Percentiles rank a stretch among this genome's conserved stretches.
Conservation (phyloP, 441 rosid species). For the Theobroma grandiflorum region DNA sequence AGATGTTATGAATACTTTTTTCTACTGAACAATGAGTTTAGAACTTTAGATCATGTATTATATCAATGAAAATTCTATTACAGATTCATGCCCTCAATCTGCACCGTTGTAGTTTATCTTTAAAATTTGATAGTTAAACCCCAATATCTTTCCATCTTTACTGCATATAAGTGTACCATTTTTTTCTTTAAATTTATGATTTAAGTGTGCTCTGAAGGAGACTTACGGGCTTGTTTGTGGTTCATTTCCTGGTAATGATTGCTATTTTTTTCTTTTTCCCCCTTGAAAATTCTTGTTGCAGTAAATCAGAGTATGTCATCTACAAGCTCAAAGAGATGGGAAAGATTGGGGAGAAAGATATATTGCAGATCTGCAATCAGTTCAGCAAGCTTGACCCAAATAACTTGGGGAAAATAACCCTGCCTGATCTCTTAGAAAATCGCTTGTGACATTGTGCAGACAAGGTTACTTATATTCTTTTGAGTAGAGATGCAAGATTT, state of each 20-base stretch:
- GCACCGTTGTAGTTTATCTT: not conserved
- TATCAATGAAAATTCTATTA: not conserved
- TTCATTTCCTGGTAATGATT: not conserved
- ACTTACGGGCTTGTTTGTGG: not conserved
- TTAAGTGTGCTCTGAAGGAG: not conserved
- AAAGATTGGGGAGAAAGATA: slow-evolving; percentile 79
- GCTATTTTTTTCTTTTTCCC: not conserved
- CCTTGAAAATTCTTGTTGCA: slow-evolving; percentile 35
- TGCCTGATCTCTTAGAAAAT: slow-evolving; percentile 70
- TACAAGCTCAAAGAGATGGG: slow-evolving; percentile 97
- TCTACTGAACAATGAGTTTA: not conserved
- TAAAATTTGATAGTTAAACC: not conserved
- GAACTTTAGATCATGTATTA: not conserved
- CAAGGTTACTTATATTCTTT: slow-evolving; percentile 5
- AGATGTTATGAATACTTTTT: not conserved
- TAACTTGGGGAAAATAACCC: slow-evolving; percentile 84
- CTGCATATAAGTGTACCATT: not conserved
- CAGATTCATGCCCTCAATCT: not conserved
- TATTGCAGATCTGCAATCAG: slow-evolving; percentile 70
- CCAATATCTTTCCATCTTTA: not conserved
- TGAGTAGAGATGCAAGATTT: slow-evolving; percentile 8
- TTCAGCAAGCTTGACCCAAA: slow-evolving; percentile 79
- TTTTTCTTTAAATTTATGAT: not conserved
- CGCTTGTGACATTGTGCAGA: slow-evolving; percentile 35
- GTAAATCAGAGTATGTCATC: slow-evolving; percentile 90